Evolutionary conservation across 192 early-diverging fungal species (phyloP).

Genomic region (Coemansia sp.): DNA sequence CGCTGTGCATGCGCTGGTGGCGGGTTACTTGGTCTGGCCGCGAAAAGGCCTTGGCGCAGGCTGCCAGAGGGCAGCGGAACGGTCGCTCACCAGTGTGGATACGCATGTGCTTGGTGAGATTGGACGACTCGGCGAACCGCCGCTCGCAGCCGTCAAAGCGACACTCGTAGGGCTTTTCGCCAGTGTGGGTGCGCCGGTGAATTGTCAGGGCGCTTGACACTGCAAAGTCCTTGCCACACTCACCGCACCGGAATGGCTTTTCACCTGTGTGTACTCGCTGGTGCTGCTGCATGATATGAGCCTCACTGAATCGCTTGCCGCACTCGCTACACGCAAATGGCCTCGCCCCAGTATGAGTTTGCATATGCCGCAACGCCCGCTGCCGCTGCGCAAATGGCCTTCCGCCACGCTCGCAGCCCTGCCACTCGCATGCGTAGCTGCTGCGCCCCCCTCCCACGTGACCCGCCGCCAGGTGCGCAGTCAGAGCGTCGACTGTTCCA

Average conservation of each 20-base stretch:
- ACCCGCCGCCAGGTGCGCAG: slow-evolving; percentile 37
- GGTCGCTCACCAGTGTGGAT: slow-evolving; percentile 77
- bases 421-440: slow-evolving; percentile 51
- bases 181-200: slow-evolving; percentile 67
- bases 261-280: slow-evolving; percentile 78
- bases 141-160: slow-evolving; percentile 39
- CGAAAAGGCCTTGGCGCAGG: slow-evolving; percentile 71
- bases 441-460: slow-evolving; percentile 51
- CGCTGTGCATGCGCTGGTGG: slow-evolving; percentile 56
- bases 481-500: slow-evolving; percentile 36
- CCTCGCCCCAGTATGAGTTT: slow-evolving; percentile 80
- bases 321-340: slow-evolving; percentile 77
- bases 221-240: slow-evolving; percentile 65
- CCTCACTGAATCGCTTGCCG: slow-evolving; percentile 76
- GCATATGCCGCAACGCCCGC: slow-evolving; percentile 75
- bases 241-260: slow-evolving; percentile 66
- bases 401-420: slow-evolving; percentile 59
- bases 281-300: slow-evolving; percentile 74
- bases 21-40: slow-evolving; percentile 68
- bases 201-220: slow-evolving; percentile 68
- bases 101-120: slow-evolving; percentile 70
- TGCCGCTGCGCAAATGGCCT: slow-evolving; percentile 68
- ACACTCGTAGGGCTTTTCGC: slow-evolving; percentile 70
- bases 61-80: slow-evolving; percentile 61
- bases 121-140: slow-evolving; percentile 55